These are phyloP conservation scores for Penicillium psychrofluorescens DNA, from an alignment of 495 filamentous ascomycete species.

Conservation along the genomic window DNA sequence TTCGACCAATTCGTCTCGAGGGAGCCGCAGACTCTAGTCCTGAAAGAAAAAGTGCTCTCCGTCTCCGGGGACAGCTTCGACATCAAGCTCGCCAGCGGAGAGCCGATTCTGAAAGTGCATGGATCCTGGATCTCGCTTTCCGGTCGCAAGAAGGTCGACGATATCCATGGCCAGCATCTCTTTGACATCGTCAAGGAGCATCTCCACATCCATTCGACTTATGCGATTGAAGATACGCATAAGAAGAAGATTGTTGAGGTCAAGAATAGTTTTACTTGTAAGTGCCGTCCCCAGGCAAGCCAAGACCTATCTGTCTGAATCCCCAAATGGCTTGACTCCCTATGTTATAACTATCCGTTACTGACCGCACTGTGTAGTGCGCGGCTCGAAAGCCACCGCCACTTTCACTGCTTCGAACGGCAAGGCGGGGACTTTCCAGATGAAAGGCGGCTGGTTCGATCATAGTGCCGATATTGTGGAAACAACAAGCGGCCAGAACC, in stretches of 20 bases:
- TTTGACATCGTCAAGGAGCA: slow-evolving; percentile 48
- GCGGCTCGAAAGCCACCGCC: slow-evolving; percentile 25
- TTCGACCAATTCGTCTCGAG: slow-evolving; percentile 41
- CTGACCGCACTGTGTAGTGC: slow-evolving; percentile 10
- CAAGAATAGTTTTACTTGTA: slow-evolving; percentile 40
- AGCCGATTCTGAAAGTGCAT: slow-evolving; percentile 44
- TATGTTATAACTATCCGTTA: neutral
- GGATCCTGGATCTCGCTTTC: slow-evolving; percentile 33
- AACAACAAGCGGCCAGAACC: slow-evolving; percentile 25
- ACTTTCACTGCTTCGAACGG: slow-evolving; percentile 15
- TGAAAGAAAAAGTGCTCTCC: slow-evolving; percentile 50
- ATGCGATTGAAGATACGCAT: slow-evolving; percentile 28
- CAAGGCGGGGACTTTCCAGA: slow-evolving; percentile 9
- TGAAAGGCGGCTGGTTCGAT: slow-evolving; percentile 24
- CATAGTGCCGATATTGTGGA: slow-evolving; percentile 25
- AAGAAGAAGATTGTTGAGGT: slow-evolving; percentile 42
- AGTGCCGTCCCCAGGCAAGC: slow-evolving; percentile 10
- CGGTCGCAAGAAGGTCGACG: slow-evolving; percentile 41
- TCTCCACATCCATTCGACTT: slow-evolving; percentile 42
- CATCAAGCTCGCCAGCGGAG: slow-evolving; percentile 37
- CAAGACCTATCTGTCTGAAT: too few relatives aligned
- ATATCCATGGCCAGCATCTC: slow-evolving; percentile 37
- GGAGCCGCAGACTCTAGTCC: slow-evolving; percentile 37
- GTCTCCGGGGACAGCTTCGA: slow-evolving; percentile 51
- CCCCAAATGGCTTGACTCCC: neutral